Percentiles rank a stretch among this genome's conserved stretches.
phyloP scores from a whole-genome alignment of 2,329 filamentous ascomycete genomes.

The Pseudogymnoascus pannorum region DNA sequence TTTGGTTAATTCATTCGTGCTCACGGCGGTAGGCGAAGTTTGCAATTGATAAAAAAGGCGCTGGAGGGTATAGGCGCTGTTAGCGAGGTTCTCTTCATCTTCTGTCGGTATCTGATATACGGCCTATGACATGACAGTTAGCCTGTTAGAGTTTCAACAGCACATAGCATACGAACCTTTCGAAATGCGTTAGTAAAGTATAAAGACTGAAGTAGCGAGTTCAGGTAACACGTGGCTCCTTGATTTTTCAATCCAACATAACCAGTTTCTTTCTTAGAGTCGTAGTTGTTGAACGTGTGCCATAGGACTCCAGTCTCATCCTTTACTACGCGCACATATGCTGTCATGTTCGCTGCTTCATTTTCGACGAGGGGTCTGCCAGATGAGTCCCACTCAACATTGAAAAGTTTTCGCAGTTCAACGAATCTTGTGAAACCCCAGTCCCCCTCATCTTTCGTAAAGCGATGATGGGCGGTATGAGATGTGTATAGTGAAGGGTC shows the following conservation, averaged over 20 bases:
- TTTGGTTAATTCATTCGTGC: constrained; percentile 86
- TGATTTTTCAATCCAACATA: constrained; percentile 97
- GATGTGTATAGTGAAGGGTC: constrained; percentile 80
- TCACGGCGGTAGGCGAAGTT: constrained; percentile 73
- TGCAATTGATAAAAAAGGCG: constrained; percentile 92
- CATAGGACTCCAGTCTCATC: constrained; percentile 84
- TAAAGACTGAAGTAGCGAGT: constrained; percentile 74
- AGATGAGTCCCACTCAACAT: constrained; percentile 63
- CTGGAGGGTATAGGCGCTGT: constrained; percentile 91
- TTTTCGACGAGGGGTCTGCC: constrained; percentile 68
- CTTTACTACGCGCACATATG: constrained; percentile 73
- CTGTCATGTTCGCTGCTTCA: constrained; percentile 71
- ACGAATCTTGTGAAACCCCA: constrained; percentile 99
- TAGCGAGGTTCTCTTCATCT: constrained; percentile 68
- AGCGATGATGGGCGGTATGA: constrained; percentile 84
- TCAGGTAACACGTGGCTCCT: constrained; percentile 84
- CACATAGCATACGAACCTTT: constrained; percentile 52
- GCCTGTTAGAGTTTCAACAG: background rate
- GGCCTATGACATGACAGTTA: constrained; percentile 46
- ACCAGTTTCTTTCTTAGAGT: constrained; percentile 98
- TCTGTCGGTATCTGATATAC: constrained; percentile 96
- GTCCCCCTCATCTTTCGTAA: constrained; percentile 92
- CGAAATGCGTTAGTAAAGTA: constrained; percentile 91
- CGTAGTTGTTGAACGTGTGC: constrained; percentile 91
- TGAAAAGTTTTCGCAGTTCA: constrained; percentile 80